Base-by-base conservation (phyloP, 768 basidiomycete species). In the Bullera alba region DNA sequence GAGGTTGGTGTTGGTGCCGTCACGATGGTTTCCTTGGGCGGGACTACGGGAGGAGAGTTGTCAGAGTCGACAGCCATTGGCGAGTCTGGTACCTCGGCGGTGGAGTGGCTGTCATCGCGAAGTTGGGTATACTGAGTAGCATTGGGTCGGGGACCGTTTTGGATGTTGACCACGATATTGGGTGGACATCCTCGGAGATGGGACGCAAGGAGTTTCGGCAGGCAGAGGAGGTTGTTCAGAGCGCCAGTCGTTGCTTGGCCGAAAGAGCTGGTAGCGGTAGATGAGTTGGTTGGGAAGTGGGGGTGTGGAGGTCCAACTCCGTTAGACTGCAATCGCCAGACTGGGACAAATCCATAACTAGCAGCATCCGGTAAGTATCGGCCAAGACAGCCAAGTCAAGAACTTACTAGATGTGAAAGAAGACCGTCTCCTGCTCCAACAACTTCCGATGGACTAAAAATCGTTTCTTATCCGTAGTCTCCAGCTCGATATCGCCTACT, bases 331-430 rank as follows among this genome's bases (percentile, higher is more conserved):
- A 65, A 34, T 42, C 67, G 44, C 63, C 67, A 69, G n/a, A 57
- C 55, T 7, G 67, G 67, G 16, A 69, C 60, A 45, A 65, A 69
- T 16, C 67, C 67, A 32, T 69, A 69, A 43, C 67, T 69, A 39
- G 22, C 3, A 23, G 44, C 23, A 41, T 15, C 4, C 4, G 41
- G 29, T 14, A 17, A 19, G 8, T 41, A 8, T 15, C 21, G 21
- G 39, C 21, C 10, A 5, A 6, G 5, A 29, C n/a, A 7, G 22
- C 32, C 6, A 35, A 14, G 19, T 16, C 10, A 22, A 10, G 16
- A 14, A 60, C 67, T 53, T 48, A 69, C 67, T 69, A 69, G 42
- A 69, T 69, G 38, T 69, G 67, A 46, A 69, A 69, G 52, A 65
- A 69, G 21, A 69, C 59, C 14, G 63, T 63, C 60, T 69, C 67